Percentiles rank a stretch among this genome's conserved stretches.
Conservation (phyloP, 2,329 filamentous ascomycete genomes). For the Xylaria sp. region DNA sequence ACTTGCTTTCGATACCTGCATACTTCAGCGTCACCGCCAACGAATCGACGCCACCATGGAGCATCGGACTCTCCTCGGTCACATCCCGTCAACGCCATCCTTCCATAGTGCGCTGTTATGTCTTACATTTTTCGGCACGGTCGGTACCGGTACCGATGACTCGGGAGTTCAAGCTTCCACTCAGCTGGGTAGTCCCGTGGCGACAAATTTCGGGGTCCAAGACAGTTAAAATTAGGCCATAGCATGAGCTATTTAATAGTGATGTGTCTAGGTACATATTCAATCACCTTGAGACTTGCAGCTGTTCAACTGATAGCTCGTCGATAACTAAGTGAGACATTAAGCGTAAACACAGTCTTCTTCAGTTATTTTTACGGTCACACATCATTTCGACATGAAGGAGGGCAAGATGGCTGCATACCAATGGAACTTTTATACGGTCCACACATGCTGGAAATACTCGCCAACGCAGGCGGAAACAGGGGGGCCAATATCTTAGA, state of each 20-base stretch:
- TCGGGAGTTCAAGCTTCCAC: background rate
- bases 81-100: background rate
- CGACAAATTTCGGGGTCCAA: background rate
- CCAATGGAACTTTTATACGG: background rate
- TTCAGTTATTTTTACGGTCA: background rate
- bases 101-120: conserved; percentile 8
- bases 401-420: background rate
- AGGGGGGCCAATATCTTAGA: conserved; percentile 17
- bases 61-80: conserved; percentile 3
- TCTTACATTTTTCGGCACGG: conserved; percentile 20
- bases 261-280: background rate
- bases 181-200: conserved; percentile 1
- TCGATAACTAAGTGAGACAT: background rate
- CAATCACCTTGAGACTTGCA: background rate
- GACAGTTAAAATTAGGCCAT: conserved; percentile 5
- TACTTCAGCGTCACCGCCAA: background rate
- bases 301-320: background rate
- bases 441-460: background rate
- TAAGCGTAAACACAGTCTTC: background rate
- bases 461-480: background rate
- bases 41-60: conserved; percentile 1
- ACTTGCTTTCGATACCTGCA: background rate
- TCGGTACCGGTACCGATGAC: background rate
- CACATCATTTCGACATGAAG: background rate
- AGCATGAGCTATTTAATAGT: no score